Evolutionary conservation across 306 rosid genomes (phyloP).

Genomic region (Rosa lucieae): DNA sequence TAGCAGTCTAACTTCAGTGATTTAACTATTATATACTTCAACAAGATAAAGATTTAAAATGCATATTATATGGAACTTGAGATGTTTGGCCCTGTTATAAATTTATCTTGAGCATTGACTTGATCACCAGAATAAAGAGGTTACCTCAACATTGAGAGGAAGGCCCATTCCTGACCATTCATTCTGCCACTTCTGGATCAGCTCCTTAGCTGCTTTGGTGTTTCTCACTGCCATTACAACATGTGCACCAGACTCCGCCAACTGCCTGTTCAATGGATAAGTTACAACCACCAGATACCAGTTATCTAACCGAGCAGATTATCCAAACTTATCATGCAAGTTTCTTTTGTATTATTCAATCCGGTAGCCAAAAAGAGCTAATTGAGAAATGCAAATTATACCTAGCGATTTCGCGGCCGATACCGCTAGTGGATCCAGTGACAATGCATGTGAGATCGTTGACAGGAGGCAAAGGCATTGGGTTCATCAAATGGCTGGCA

Average conservation of each 20-base stretch:
- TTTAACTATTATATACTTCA: background rate
- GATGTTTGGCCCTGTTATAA: background rate
- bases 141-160: conserved; percentile 92
- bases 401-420: conserved; percentile 95
- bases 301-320: background rate
- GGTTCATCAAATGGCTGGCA: conserved; percentile 85
- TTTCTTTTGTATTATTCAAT: background rate
- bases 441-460: conserved; percentile 81
- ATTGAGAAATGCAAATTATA: conserved; percentile 11
- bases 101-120: background rate
- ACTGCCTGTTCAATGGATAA: conserved; percentile 60
- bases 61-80: background rate
- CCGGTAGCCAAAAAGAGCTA: background rate
- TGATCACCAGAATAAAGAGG: background rate
- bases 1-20: background rate
- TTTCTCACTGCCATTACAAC: conserved; percentile 99
- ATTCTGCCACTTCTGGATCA: conserved; percentile 89
- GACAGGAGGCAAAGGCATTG: conserved; percentile 81
- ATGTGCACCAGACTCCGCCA: conserved; percentile 95
- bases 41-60: background rate
- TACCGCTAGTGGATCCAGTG: conserved; percentile 97
- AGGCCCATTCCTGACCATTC: conserved; percentile 80
- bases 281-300: conserved; percentile 1
- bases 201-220: conserved; percentile 65
- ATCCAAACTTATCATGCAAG: background rate